Evolutionary conservation across 805 yeast species (phyloP).

Genomic region (Sugiyamaella floridensis): DNA sequence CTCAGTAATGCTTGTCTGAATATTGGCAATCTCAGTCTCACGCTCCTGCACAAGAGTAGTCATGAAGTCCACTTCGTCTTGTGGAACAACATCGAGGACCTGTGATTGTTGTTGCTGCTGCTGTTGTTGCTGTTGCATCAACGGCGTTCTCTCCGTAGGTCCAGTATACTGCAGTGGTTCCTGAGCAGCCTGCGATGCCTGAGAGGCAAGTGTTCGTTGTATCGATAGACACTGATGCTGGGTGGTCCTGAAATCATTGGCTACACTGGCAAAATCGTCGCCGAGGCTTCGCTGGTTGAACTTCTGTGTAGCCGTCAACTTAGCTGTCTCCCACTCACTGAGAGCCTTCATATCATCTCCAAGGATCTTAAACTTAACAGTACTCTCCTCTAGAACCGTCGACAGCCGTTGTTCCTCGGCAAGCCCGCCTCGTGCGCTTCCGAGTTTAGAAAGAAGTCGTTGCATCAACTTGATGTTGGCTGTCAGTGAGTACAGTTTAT

Average conservation of each 20-base stretch:
- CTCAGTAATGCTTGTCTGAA: constrained; percentile 73
- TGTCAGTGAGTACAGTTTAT: constrained; percentile 13
- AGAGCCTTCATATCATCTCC: constrained; percentile 14
- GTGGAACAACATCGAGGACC: constrained; percentile 37
- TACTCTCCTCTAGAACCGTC: constrained; percentile 13
- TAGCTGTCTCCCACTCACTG: constrained; percentile 12
- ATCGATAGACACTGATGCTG: constrained; percentile 42
- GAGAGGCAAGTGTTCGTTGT: constrained; percentile 28
- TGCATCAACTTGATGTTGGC: constrained; percentile 11
- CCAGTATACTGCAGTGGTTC: background rate
- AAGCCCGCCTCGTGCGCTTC: constrained; percentile 1
- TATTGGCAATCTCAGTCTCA: constrained; percentile 61
- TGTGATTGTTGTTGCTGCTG: constrained; percentile 23
- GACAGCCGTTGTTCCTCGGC: constrained; percentile 12
- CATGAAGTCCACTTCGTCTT: constrained; percentile 26
- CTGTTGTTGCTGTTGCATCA: constrained; percentile 21
- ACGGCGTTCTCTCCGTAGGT: constrained; percentile 15
- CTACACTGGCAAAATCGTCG: constrained; percentile 49
- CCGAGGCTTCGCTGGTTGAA: constrained; percentile 47
- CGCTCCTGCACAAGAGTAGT: constrained; percentile 52
- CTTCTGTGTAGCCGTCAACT: constrained; percentile 17
- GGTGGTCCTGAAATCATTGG: constrained; percentile 38
- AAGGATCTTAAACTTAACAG: constrained; percentile 14
- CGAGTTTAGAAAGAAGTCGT: constrained; percentile 8
- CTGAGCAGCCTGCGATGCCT: constrained; percentile 3